A percentile compares a stretch with the other conserved stretches of the same genome.
phyloP scores from a whole-genome alignment of 164 flowering plant species.

The Nelumbo lutea region DNA sequence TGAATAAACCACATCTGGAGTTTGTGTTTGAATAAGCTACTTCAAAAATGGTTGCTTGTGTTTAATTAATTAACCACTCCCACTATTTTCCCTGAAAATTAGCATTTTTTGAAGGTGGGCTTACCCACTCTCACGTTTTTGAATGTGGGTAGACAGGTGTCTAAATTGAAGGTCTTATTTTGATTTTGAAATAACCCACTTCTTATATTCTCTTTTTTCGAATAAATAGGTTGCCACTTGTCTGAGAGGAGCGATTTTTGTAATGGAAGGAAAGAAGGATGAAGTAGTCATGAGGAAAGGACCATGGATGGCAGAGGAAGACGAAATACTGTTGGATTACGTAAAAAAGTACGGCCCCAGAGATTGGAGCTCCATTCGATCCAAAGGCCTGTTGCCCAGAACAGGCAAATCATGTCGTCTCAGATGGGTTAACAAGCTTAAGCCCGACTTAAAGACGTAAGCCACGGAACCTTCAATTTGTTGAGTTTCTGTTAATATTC shows the following conservation, averaged over 20 bases:
- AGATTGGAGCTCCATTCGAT: conserved; percentile 99
- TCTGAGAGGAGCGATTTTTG: not conserved
- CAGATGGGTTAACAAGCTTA: conserved; percentile 92
- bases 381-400: conserved; percentile 86
- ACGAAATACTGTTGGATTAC: conserved; percentile 65
- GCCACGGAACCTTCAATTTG: not conserved
- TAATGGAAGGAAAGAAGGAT: conserved; percentile 8
- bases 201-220: no score
- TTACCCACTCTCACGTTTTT: no score
- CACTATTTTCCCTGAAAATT: no score
- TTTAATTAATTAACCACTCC: no score
- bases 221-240: no score
- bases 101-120: no score
- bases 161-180: no score
- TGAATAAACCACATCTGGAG: no score
- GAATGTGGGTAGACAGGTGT: no score
- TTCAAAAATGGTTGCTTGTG: no score
- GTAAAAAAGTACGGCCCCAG: conserved; percentile 74
- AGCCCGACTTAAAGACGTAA: conserved; percentile 88
- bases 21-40: no score
- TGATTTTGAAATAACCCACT: no score
- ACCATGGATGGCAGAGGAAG: conserved; percentile 93
- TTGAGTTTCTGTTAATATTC: not conserved
- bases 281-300: conserved; percentile 55
- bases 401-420: conserved; percentile 97